Evolutionary conservation across 768 basidiomycete species (phyloP), one percentile per base, ranked within the genome.

Genomic region (Boletus tylopilopsis): DNA sequence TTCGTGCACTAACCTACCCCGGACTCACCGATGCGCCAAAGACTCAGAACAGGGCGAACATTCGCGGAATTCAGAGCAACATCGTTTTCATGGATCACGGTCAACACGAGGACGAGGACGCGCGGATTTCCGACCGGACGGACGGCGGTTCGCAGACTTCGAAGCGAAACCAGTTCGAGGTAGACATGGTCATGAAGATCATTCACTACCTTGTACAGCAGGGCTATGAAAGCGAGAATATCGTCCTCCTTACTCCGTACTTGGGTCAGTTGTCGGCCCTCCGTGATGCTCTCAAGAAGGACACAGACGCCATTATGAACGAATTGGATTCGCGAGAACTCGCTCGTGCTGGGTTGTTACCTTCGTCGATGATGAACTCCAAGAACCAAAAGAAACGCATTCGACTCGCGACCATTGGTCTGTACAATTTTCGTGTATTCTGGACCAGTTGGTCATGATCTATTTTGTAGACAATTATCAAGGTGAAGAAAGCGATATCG

Each of bases 401-500:
- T 40, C 75, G 82, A 2, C 61, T 87, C 1, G 78, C 82, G 0
- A 87, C 85, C 0, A 85, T 87, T 6, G 85, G 85, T 84, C 42
- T 11, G 71, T 51, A 21, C 22, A 16, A 23, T 21, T 32, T 21
- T 30, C 13, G 5, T 38, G 13, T 3, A 5, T 41, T 18, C 16
- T n/a, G 37, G 9, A n/a, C 5, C 2, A 34, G 4, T 1, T 19
- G n/a, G 6, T 52, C 29, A 57, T 3, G 21, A 27, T 24, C 16
- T 12, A 6, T 21, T 24, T 19, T 22, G 1, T 36, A 86, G 86
- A 87, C 56, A 88, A 87, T 56, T 88, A 86, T 52, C 86, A 87
- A 59, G 85, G 85, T 3, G 86, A 87, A 60, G 85, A 87, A 62
- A 80, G 81, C 29, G 77, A 87, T 42, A 81, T 88, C 41, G 81